Evolutionary conservation across 768 basidiomycete genomes (phyloP), one percentile per base, ranked within the genome.

Genomic region (Strobilomyces echinocephalus): DNA sequence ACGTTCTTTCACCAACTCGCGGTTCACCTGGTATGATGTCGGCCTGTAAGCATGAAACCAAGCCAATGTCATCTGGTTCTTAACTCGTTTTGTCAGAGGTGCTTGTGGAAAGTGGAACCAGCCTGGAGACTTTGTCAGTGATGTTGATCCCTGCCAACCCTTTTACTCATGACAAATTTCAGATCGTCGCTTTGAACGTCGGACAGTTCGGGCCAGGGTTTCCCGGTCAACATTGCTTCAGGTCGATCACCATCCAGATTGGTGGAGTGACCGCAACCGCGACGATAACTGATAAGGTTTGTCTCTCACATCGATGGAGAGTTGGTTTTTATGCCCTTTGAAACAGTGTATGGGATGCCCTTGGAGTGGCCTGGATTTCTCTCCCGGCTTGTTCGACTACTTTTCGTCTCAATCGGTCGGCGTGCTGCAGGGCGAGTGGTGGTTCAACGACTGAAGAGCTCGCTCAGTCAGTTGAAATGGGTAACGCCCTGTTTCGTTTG

Each of bases 351-450:
- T 81, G 36, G 78, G 76, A 20, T 91, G 88, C 65, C 79, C 80
- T 14, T 78, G 70, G 53, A 79, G 77, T 43, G 87, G 80, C 34
- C 79, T 91, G 26, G 89, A 91, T 67, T 71, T 90, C 31, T 82
- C 83, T 24, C 66, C 71, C n/a, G 82, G 83, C 40, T 74, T 91
- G 45, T 91, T 91, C 72, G 50, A 66, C 20, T 69, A 61, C 69
- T 87, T 90, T 65, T 82, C 77, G 6, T 16, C 64, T 10, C 63
- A 74, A 46, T 58, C 60, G 41, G 60, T 48, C 7, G 88, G 88
- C 40, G 77, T 86, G 12, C 70, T 90, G 52, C 71, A 74, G 53
- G 84, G 81, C 45, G 59, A 66, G 6, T 91, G 88, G 88, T 73
- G 60, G 51, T 84, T 77, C 69, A 67, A 69, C 51, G 74, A 74